phyloP scores from a whole-genome alignment of 2,329 filamentous ascomycete genomes.

The Lecanicillium sp. region DNA sequence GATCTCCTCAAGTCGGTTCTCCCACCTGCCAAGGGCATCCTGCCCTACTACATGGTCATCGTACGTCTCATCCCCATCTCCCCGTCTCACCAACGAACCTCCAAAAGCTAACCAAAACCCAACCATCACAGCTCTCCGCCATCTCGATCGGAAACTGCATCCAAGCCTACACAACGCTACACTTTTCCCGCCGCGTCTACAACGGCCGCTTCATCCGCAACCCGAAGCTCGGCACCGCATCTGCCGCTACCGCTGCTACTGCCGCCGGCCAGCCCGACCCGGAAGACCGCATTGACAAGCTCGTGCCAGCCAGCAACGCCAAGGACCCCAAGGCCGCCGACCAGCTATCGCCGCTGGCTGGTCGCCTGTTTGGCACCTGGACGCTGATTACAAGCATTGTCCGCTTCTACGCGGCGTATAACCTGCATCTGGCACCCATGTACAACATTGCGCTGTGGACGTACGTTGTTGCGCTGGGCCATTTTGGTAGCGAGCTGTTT shows the following conservation, averaged over 20 bases:
- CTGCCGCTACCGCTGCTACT: conserved; percentile 18
- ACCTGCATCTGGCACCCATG: conserved; percentile 61
- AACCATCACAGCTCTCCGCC: conserved; percentile 58
- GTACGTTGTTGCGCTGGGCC: conserved; percentile 67
- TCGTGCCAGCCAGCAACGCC: conserved; percentile 6
- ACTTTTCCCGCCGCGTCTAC: conserved; percentile 84
- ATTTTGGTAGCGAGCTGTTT: conserved; percentile 75
- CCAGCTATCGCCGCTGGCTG: conserved; percentile 66
- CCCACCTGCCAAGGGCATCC: conserved; percentile 41
- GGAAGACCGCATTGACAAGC: conserved; percentile 8
- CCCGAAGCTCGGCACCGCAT: conserved; percentile 30
- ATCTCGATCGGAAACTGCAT: conserved; percentile 78
- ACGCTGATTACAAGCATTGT: conserved; percentile 71
- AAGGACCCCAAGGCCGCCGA: conserved; percentile 40
- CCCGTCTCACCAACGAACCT: neutral
- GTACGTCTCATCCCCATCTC: conserved; percentile 28
- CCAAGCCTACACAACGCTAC: conserved; percentile 72
- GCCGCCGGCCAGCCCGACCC: conserved; percentile 5
- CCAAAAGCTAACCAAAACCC: conserved; percentile 6
- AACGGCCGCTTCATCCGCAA: conserved; percentile 53
- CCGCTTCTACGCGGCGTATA: conserved; percentile 75
- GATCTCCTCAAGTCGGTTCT: conserved; percentile 35
- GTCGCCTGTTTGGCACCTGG: conserved; percentile 81
- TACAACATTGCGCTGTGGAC: conserved; percentile 80
- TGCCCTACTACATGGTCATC: conserved; percentile 52